Evolutionary conservation across 441 rosid genomes (phyloP), one percentile per base, ranked within the genome.

Genomic region (Gossypium davidsonii): DNA sequence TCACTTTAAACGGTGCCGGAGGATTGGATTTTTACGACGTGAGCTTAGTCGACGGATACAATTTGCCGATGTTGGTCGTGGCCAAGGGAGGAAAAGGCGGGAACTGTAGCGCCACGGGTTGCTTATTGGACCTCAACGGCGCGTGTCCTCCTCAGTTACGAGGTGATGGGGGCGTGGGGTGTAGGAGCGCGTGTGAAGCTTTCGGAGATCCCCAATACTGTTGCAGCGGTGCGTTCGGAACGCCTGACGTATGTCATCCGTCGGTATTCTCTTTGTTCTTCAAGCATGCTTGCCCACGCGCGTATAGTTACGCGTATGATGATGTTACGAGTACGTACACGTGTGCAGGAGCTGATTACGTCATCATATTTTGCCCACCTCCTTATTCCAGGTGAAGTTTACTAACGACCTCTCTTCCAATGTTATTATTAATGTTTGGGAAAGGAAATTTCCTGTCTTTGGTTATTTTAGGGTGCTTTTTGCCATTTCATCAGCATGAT

Each of bases 291-390:
- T 92, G 96, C 72, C 98, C 98, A 4, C 91, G 96, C 64, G 85
- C 98, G 23, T 92, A 91, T 39, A 91, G 98, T 83, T 92, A 89
- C 56, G 95, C 97, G 3, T 92, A 92, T 37, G 98, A 92, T 20
- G 98, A 92, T 46, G 80, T 70, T 82, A 92, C 94, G 17, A 92
- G 98, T 76, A 92, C 94, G 1, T 91, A 87, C 86, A 89, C 95
- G 7, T 92, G 98, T 67, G 85, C 87, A 8, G 78, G 83, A 0
- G 88, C 93, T 1, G 86, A 87, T 66, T 92, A 92, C 57, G 49
- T 69, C 12, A 81, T 92, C 82, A 82, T 86, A 44, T 92, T 92
- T 76, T 92, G 98, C 80, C 98, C 98, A 4, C 85, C 85, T 53
- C 98, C 97, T 3, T 89, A 88, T 48, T 81, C 91, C 71, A 92